These are phyloP conservation scores for Entonaema liquescens DNA, from an alignment of 495 filamentous ascomycete genomes.

Conservation along the genomic window DNA sequence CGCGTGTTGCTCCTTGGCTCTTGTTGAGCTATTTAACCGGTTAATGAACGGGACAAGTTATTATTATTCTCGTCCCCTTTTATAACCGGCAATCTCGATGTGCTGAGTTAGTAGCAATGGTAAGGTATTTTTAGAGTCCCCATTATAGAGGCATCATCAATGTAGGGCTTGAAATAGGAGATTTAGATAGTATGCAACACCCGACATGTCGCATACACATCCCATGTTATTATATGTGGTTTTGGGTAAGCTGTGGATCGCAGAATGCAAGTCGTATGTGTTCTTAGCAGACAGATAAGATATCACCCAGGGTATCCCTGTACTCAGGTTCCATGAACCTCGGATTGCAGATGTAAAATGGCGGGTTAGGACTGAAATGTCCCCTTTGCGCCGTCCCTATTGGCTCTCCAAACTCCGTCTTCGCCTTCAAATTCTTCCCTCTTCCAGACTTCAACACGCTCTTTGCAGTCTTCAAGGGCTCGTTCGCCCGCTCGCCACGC, in stretches of 20 bases:
- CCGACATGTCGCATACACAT: not conserved
- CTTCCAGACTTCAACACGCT: constrained; percentile 93
- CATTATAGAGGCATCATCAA: not conserved
- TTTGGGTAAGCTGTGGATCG: not conserved
- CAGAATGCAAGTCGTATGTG: not conserved
- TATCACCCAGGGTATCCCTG: not conserved
- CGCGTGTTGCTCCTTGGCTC: constrained; percentile 22
- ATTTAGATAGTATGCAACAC: not conserved
- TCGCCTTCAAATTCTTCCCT: constrained; percentile 84
- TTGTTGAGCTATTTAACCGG: constrained; percentile 32
- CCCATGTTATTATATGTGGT: not conserved
- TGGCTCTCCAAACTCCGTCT: constrained; percentile 89
- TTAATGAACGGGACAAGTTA: not conserved
- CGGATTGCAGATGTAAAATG: not conserved
- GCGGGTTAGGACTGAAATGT: constrained; percentile 10
- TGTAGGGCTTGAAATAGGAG: not conserved
- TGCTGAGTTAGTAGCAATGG: not conserved
- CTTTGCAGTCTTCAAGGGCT: constrained; percentile 87
- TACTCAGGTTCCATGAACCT: not conserved
- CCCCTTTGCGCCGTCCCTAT: constrained; percentile 76
- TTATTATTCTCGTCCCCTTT: not conserved
- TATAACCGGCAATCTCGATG: constrained; percentile 21
- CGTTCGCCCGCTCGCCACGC: constrained; percentile 92
- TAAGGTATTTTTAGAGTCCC: not conserved
- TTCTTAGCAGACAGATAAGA: not conserved